Evolutionary conservation across 768 basidiomycete genomes (phyloP).

Genomic region (Leccinum truebloodii): DNA sequence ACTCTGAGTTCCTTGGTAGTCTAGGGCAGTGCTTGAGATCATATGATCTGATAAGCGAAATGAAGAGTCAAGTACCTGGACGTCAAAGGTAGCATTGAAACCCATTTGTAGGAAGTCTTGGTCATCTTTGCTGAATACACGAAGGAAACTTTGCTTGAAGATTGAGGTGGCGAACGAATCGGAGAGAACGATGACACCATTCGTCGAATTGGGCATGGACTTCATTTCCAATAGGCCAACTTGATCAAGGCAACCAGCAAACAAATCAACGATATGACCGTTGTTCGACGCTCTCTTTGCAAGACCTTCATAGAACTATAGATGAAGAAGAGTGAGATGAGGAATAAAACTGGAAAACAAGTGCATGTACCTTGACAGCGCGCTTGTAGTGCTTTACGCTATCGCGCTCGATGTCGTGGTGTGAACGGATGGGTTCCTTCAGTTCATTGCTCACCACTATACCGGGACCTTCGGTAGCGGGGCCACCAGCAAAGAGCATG

Average conservation of each 20-base stretch:
- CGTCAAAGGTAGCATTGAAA: slow-evolving; percentile 98
- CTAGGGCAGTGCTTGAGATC: slow-evolving; percentile 39
- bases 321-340: not conserved
- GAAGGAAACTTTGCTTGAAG: slow-evolving; percentile 97
- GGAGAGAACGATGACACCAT: slow-evolving; percentile 93
- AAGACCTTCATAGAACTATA: slow-evolving; percentile 91
- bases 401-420: slow-evolving; percentile 98
- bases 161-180: slow-evolving; percentile 98
- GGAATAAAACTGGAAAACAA: not conserved
- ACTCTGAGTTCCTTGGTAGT: slow-evolving; percentile 99
- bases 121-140: slow-evolving; percentile 90
- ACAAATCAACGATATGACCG: slow-evolving; percentile 93
- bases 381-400: slow-evolving; percentile 97
- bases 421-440: slow-evolving; percentile 96
- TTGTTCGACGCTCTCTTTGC: slow-evolving; percentile 93
- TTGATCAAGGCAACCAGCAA: slow-evolving; percentile 97
- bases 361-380: slow-evolving; percentile 76
- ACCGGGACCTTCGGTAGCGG: slow-evolving; percentile 95
- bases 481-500: slow-evolving; percentile 95
- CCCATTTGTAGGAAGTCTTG: slow-evolving; percentile 95
- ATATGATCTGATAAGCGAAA: not conserved
- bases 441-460: slow-evolving; percentile 95
- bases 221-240: slow-evolving; percentile 99
- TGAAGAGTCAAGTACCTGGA: slow-evolving; percentile 59
- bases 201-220: slow-evolving; percentile 90